These are phyloP conservation scores for Prinsepia uniflora DNA, from an alignment of 306 rosid genomes.

Conservation along the genomic window DNA sequence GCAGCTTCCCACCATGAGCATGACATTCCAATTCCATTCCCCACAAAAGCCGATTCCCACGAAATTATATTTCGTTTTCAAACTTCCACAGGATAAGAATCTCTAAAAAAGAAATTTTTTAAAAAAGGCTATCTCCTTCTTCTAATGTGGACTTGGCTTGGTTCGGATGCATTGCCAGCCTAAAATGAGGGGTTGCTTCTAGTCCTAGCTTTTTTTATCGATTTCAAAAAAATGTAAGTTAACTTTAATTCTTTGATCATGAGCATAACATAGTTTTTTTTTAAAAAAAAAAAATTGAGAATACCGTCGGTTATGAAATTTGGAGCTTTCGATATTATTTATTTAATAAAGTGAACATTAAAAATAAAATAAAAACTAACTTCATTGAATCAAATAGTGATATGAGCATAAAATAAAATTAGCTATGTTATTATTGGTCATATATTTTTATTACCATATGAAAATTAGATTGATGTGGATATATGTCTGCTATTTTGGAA, in stretches of 20 bases:
- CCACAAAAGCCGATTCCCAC: constrained; percentile 45
- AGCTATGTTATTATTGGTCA: no score
- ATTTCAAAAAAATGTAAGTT: no score
- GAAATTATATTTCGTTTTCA: constrained; percentile 28
- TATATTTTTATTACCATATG: background rate
- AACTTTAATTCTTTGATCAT: no score
- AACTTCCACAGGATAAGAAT: constrained; percentile 39
- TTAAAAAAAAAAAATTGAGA: no score
- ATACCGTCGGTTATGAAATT: no score
- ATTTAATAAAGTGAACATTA: no score
- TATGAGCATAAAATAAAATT: no score
- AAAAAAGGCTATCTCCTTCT: background rate
- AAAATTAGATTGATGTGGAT: background rate
- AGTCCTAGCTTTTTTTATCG: background rate
- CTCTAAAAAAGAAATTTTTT: background rate
- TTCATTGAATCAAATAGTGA: no score
- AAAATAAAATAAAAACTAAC: no score
- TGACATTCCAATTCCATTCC: constrained; percentile 22
- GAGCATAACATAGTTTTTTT: no score
- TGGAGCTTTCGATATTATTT: no score
- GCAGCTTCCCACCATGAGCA: constrained; percentile 31
- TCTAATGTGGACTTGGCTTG: background rate
- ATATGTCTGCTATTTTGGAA: background rate
- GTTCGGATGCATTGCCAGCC: constrained; percentile 24
- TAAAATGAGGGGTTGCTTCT: constrained; percentile 5